phyloP scores from a whole-genome alignment of 23 red algal genomes.

The Cyanidiococcus yangmingshanensis region DNA sequence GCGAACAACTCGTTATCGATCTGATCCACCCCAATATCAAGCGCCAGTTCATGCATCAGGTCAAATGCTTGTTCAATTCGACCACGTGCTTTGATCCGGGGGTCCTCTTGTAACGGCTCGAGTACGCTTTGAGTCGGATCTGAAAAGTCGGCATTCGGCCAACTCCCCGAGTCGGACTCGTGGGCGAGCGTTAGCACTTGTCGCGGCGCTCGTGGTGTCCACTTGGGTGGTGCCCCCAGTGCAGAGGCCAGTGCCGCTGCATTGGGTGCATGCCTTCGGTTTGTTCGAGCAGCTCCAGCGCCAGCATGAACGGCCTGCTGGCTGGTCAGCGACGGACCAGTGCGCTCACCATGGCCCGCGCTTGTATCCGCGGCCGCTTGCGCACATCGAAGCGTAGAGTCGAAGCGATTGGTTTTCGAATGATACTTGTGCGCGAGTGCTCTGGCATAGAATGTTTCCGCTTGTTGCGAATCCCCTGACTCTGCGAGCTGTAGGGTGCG shows the following conservation, averaged over 20 bases:
- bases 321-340: neutral
- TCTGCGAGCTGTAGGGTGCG: neutral
- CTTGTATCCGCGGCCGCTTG: neutral
- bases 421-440: neutral
- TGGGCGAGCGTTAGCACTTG: neutral
- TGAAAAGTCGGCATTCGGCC: neutral
- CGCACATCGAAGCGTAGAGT: neutral
- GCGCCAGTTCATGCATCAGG: neutral
- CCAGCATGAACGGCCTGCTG: neutral
- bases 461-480: neutral
- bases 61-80: slow-evolving; percentile 3
- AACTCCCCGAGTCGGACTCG: neutral
- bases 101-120: neutral
- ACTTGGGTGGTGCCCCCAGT: slow-evolving; percentile 7
- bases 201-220: slow-evolving; percentile 5
- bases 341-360: neutral
- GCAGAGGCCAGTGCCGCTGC: neutral
- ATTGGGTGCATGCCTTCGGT: neutral
- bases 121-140: neutral
- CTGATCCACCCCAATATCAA: neutral
- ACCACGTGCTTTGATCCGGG: slow-evolving; percentile 8
- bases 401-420: neutral
- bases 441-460: neutral
- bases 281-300: neutral
- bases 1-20: neutral